Evolutionary conservation across 2,329 filamentous ascomycete genomes (phyloP).

Genomic region (Fusarium decemcellulare): DNA sequence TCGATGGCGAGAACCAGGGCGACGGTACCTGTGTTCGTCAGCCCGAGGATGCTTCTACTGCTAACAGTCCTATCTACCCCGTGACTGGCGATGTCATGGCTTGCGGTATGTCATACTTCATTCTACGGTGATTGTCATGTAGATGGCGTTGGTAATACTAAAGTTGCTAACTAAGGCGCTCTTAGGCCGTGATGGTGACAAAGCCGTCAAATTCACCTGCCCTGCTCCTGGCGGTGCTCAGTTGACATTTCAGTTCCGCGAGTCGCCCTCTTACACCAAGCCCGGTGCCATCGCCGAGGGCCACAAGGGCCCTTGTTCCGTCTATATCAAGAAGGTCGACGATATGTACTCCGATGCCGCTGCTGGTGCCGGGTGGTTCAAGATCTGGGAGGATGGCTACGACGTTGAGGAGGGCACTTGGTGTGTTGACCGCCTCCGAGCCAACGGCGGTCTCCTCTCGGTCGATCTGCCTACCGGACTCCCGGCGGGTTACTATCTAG

Average conservation of each 20-base stretch:
- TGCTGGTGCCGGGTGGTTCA: slow-evolving; percentile 81
- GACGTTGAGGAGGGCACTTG: slow-evolving; percentile 68
- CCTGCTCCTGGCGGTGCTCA: slow-evolving; percentile 65
- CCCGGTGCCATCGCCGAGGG: slow-evolving; percentile 71
- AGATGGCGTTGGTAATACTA: neutral
- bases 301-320: slow-evolving; percentile 78
- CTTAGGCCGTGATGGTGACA: slow-evolving; percentile 60
- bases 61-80: slow-evolving; percentile 71
- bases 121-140: neutral
- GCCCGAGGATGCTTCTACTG: slow-evolving; percentile 65
- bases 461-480: slow-evolving; percentile 74
- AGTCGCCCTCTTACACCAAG: slow-evolving; percentile 68
- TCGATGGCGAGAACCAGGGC: slow-evolving; percentile 75
- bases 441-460: slow-evolving; percentile 74
- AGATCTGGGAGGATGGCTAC: slow-evolving; percentile 81
- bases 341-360: slow-evolving; percentile 67
- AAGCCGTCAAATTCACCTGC: slow-evolving; percentile 64
- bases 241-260: slow-evolving; percentile 77
- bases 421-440: slow-evolving; percentile 80
- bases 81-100: slow-evolving; percentile 75
- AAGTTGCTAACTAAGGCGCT: neutral
- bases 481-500: slow-evolving; percentile 77
- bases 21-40: slow-evolving; percentile 81
- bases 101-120: slow-evolving; percentile 68
- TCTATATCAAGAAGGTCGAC: slow-evolving; percentile 80